Evolutionary conservation across 495 filamentous ascomycete species (phyloP).

Genomic region (Aspergillus saccharolyticus): DNA sequence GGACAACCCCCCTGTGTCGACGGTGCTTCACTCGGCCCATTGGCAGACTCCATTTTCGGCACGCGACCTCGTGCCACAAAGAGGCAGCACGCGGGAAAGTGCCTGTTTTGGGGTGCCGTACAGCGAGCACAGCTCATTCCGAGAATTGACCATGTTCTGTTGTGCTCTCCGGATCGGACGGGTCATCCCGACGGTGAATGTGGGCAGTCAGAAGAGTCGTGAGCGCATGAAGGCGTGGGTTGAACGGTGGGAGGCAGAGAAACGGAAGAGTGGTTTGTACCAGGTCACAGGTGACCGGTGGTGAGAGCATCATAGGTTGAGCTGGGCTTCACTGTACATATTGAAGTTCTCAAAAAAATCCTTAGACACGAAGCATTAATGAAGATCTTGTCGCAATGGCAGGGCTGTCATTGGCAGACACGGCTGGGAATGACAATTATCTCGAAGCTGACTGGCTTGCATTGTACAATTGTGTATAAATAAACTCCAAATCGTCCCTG

Average conservation of each 20-base stretch:
- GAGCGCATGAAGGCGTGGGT: slow-evolving; percentile 88
- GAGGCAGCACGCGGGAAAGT: slow-evolving; percentile 69
- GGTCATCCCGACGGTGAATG: slow-evolving; percentile 92
- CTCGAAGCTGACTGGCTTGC: background rate
- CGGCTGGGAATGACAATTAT: background rate
- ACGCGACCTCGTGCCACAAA: slow-evolving; percentile 65
- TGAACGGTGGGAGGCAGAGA: slow-evolving; percentile 81
- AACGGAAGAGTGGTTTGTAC: slow-evolving; percentile 73
- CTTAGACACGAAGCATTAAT: background rate
- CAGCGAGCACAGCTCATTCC: slow-evolving; percentile 88
- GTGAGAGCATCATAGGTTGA: slow-evolving; percentile 18
- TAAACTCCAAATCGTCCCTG: background rate
- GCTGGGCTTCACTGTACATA: too few species aligned
- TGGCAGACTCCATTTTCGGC: slow-evolving; percentile 69
- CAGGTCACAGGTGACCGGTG: slow-evolving; percentile 27
- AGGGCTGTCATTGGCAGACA: background rate
- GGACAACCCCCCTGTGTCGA: slow-evolving; percentile 58
- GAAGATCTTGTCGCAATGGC: background rate
- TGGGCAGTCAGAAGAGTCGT: slow-evolving; percentile 64
- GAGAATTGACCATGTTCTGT: slow-evolving; percentile 90
- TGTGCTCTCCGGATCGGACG: slow-evolving; percentile 80
- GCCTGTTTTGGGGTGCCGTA: slow-evolving; percentile 91
- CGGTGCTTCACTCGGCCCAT: slow-evolving; percentile 64
- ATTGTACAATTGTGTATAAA: background rate
- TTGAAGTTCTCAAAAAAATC: too few species aligned